Evolutionary conservation across 2,329 filamentous ascomycete species (phyloP).

Genomic region (Xylariaceae sp.): DNA sequence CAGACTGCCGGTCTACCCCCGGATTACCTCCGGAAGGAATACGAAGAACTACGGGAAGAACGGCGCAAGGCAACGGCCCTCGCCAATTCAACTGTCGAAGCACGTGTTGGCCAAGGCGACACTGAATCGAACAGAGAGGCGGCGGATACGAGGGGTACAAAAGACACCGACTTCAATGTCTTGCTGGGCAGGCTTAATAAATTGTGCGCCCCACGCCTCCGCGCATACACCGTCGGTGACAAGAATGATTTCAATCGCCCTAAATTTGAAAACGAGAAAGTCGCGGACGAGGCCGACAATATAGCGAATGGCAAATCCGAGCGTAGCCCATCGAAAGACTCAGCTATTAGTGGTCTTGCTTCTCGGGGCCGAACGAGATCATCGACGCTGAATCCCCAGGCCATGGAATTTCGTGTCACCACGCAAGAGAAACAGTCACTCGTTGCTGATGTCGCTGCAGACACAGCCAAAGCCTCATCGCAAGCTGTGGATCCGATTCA

Average conservation of each 20-base stretch:
- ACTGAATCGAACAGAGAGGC: neutral
- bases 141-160: neutral
- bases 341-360: constrained; percentile 20
- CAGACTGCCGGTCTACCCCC: constrained; percentile 26
- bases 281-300: neutral
- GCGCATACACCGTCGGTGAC: constrained; percentile 13
- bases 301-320: neutral
- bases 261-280: no score
- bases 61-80: constrained; percentile 6
- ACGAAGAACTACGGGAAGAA: constrained; percentile 15
- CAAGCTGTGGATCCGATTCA: constrained; percentile 8
- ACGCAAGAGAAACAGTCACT: neutral
- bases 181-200: constrained; percentile 26
- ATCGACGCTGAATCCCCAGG: constrained; percentile 27
- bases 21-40: constrained; percentile 19
- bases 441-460: neutral
- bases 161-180: constrained; percentile 18
- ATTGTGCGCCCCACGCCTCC: constrained; percentile 15
- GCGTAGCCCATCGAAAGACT: constrained; percentile 18
- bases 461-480: neutral
- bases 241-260: neutral
- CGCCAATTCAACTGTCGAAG: constrained; percentile 5
- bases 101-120: neutral
- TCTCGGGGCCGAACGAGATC: constrained; percentile 9
- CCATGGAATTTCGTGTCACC: constrained; percentile 25